A percentile compares a stretch with the other conserved stretches of the same genome.
Evolutionary conservation across 176 grass and related monocot genomes (phyloP).

Genomic region (Aegilops tauschii): DNA sequence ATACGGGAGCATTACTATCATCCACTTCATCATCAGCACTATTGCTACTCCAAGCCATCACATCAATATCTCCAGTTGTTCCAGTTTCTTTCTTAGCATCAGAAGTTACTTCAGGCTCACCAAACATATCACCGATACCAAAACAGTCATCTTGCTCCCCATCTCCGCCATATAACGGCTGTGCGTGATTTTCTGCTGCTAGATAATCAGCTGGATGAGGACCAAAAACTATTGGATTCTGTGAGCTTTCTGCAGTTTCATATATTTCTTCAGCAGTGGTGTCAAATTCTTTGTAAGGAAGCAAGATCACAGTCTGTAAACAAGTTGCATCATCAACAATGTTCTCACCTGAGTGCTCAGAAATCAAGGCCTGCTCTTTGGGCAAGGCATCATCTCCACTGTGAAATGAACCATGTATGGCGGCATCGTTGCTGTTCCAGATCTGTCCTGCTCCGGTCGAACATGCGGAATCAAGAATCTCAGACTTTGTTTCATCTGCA

Average conservation of each 20-base stretch:
- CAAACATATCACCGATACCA: slow-evolving; percentile 90
- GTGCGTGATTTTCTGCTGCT: slow-evolving; percentile 30
- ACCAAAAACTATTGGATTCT: slow-evolving; percentile 37
- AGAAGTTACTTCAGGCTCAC: slow-evolving; percentile 79
- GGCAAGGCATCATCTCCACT: slow-evolving; percentile 29
- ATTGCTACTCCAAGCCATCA: slow-evolving; percentile 68
- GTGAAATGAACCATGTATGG: slow-evolving; percentile 19
- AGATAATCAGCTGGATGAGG: slow-evolving; percentile 33
- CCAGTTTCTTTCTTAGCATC: slow-evolving; percentile 52
- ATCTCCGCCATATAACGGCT: slow-evolving; percentile 30
- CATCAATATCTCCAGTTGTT: slow-evolving; percentile 57
- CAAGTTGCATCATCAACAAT: slow-evolving; percentile 31
- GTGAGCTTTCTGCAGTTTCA: slow-evolving; percentile 27
- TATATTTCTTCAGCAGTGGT: slow-evolving; percentile 22
- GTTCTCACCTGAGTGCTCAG: slow-evolving; percentile 45
- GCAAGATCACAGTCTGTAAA: slow-evolving; percentile 51
- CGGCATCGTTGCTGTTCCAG: slow-evolving; percentile 31
- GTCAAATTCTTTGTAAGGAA: slow-evolving; percentile 59
- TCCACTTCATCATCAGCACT: slow-evolving; percentile 77
- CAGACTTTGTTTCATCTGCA: slow-evolving; percentile 42
- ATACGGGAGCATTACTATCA: slow-evolving; percentile 62
- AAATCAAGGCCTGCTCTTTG: slow-evolving; percentile 33
- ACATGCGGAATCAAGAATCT: slow-evolving; percentile 45
- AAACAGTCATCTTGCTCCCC: slow-evolving; percentile 60
- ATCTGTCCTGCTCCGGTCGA: slow-evolving; percentile 41